phyloP scores from a whole-genome alignment of 257 asterid species.

The Ligustrum vulgare region DNA sequence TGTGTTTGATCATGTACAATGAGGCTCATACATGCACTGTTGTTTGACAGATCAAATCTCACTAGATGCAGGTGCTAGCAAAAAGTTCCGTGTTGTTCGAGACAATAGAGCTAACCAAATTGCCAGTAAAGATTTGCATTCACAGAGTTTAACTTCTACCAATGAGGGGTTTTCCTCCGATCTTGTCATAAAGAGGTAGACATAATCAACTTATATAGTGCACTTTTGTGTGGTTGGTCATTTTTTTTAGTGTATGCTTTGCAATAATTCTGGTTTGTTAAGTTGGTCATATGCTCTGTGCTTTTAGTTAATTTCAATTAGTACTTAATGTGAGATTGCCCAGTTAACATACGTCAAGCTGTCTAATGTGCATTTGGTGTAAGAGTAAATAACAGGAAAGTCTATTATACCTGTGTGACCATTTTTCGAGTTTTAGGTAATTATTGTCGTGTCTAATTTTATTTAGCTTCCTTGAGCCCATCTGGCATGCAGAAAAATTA shows the following conservation, averaged over 20 bases:
- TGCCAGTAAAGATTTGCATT: conserved; percentile 47
- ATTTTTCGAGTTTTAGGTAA: conserved; percentile 1
- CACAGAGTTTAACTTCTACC: conserved; percentile 46
- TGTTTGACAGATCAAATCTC: conserved; percentile 29
- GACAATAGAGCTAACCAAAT: conserved; percentile 78
- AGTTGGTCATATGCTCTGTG: conserved; percentile 1
- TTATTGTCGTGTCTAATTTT: conserved; percentile 8
- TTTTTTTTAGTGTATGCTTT: neutral
- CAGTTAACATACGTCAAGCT: neutral
- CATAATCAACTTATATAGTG: neutral
- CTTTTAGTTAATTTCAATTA: neutral
- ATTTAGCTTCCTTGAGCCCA: neutral
- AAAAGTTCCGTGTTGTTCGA: conserved; percentile 86
- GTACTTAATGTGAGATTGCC: neutral
- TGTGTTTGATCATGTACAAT: neutral
- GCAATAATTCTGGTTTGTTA: conserved; percentile 6
- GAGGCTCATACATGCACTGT: neutral
- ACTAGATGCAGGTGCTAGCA: conserved; percentile 61
- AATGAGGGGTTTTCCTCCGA: conserved; percentile 38
- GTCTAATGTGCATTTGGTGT: conserved; percentile 1
- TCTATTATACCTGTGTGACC: neutral
- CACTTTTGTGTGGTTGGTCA: conserved; percentile 1
- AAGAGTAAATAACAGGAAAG: neutral
- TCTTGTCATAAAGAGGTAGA: conserved; percentile 49
- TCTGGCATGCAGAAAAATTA: neutral